phyloP scores from a whole-genome alignment of 805 yeast genomes.

The Hanseniaspora osmophila region DNA sequence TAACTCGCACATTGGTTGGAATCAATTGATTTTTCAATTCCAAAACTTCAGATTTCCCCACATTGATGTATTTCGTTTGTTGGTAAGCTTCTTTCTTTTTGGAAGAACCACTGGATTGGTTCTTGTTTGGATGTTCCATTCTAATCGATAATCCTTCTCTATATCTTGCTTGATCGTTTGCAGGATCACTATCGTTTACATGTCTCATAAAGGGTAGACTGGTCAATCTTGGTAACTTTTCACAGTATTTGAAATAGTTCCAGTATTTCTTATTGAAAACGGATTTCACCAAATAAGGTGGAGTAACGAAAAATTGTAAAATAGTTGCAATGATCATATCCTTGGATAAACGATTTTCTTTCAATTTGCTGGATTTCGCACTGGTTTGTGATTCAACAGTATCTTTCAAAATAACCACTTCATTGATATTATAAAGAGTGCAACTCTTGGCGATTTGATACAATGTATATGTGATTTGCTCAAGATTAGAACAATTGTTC shows the following conservation, averaged over 20 bases:
- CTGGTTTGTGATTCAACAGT: slow-evolving; percentile 22
- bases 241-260: slow-evolving; percentile 46
- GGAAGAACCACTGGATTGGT: slow-evolving; percentile 9
- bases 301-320: slow-evolving; percentile 71
- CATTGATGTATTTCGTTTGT: slow-evolving; percentile 61
- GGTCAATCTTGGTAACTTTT: slow-evolving; percentile 54
- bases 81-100: slow-evolving; percentile 35
- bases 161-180: slow-evolving; percentile 26
- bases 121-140: slow-evolving; percentile 24
- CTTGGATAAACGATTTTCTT: slow-evolving; percentile 13
- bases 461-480: slow-evolving; percentile 58
- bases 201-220: slow-evolving; percentile 59
- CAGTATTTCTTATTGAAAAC: slow-evolving; percentile 38
- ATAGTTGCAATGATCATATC: slow-evolving; percentile 50
- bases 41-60: slow-evolving; percentile 49
- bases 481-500: slow-evolving; percentile 46
- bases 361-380: slow-evolving; percentile 8
- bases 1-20: slow-evolving; percentile 69
- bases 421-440: slow-evolving; percentile 54
- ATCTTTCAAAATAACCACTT: slow-evolving; percentile 52
- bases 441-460: slow-evolving; percentile 73
- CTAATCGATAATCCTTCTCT: slow-evolving; percentile 47
- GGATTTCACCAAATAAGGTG: slow-evolving; percentile 59
- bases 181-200: slow-evolving; percentile 6
- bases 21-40: slow-evolving; percentile 47